Evolutionary conservation across 2,329 filamentous ascomycete genomes (phyloP).

Genomic region (Fusarium albosuccineum): DNA sequence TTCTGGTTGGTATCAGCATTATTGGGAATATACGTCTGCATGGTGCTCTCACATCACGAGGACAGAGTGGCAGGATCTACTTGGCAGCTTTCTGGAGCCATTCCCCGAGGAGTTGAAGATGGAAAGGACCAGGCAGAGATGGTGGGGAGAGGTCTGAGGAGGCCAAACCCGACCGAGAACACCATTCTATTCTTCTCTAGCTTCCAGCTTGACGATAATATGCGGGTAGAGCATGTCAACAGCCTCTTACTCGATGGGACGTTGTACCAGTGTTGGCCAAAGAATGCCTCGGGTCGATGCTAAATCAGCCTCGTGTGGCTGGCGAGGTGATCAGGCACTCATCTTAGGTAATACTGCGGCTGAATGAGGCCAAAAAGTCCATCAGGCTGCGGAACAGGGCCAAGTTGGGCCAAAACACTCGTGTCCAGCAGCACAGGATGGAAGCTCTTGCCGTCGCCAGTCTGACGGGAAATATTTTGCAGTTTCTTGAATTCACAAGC

Average conservation of each 20-base stretch:
- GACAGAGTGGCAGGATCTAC: constrained; percentile 5
- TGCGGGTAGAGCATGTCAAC: too few relatives aligned
- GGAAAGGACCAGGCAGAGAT: constrained; percentile 14
- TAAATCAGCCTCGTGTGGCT: too few relatives aligned
- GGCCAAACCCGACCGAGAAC: background rate
- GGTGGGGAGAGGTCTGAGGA: constrained; percentile 5
- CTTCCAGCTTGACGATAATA: too few relatives aligned
- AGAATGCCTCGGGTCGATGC: too few relatives aligned
- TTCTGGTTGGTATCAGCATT: constrained; percentile 50
- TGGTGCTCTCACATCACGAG: constrained; percentile 26
- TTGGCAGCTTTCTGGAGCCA: constrained; percentile 6
- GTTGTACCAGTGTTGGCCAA: too few relatives aligned
- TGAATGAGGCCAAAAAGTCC: too few relatives aligned
- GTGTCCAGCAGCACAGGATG: background rate
- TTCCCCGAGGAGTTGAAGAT: constrained; percentile 18
- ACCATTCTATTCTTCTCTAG: too few relatives aligned
- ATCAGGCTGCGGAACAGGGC: too few relatives aligned
- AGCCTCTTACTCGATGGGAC: too few relatives aligned
- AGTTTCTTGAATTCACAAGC: background rate
- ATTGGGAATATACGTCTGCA: constrained; percentile 52
- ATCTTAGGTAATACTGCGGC: too few relatives aligned
- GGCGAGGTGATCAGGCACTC: too few relatives aligned
- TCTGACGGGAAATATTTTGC: background rate
- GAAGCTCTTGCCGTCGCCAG: background rate
- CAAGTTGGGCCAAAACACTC: too few relatives aligned